Evolutionary conservation across 148 eudicot species (phyloP).

Genomic region (Cornus suecica): DNA sequence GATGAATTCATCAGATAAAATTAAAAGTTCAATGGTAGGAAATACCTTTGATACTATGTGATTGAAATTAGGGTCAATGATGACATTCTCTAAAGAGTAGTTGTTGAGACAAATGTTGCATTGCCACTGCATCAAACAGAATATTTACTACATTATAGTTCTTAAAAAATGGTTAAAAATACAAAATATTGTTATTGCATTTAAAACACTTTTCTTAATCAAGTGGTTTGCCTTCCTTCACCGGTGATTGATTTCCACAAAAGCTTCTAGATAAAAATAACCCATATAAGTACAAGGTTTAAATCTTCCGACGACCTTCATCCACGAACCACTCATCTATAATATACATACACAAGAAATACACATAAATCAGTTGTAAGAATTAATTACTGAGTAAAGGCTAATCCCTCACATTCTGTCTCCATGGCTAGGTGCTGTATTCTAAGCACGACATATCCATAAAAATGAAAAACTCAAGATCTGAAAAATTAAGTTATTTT

Average conservation of each 20-base stretch:
- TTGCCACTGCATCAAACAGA: slow-evolving; percentile 80
- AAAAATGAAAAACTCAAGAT: no score
- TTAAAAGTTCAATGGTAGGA: no score
- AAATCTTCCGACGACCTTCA: slow-evolving; percentile 94
- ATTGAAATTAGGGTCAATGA: slow-evolving; percentile 62
- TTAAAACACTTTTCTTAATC: background rate
- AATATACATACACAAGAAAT: background rate
- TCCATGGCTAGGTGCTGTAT: no score
- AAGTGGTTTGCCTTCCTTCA: slow-evolving; percentile 81
- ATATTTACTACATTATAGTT: background rate
- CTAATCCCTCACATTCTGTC: no score
- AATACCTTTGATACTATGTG: slow-evolving; percentile 38
- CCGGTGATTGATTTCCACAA: slow-evolving; percentile 80
- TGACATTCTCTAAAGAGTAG: slow-evolving; percentile 51
- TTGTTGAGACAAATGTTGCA: slow-evolving; percentile 68
- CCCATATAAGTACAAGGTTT: slow-evolving; percentile 91
- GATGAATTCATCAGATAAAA: no score
- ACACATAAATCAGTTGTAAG: no score
- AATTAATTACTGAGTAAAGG: no score
- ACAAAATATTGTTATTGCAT: background rate
- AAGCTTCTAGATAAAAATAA: slow-evolving; percentile 91
- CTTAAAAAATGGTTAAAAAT: no score
- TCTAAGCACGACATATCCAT: no score
- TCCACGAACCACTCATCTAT: slow-evolving; percentile 95
- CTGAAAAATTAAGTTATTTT: no score